Percentiles rank a stretch among this genome's conserved stretches.
phyloP scores from a whole-genome alignment of 345 rosid genomes.

The Carallia brachiata region DNA sequence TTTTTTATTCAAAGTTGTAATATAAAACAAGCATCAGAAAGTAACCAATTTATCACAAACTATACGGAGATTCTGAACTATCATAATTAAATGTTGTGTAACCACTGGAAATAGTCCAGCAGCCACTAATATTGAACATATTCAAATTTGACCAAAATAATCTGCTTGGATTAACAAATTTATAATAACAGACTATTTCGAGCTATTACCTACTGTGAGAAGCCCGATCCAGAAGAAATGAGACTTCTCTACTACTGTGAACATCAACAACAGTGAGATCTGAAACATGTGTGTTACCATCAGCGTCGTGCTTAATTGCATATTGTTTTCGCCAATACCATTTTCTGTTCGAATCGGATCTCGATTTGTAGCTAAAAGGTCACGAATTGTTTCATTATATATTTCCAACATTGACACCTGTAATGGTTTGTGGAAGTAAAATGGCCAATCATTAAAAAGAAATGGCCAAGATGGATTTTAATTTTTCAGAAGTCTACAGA shows the following conservation, averaged over 20 bases:
- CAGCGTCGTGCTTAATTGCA: conserved; percentile 32
- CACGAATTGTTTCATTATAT: conserved; percentile 88
- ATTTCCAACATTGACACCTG: conserved; percentile 98
- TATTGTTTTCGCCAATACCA: conserved; percentile 46
- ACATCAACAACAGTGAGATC: conserved; percentile 37
- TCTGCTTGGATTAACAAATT: neutral
- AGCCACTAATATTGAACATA: neutral
- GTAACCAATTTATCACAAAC: neutral
- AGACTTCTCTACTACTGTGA: conserved; percentile 27
- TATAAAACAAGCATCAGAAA: neutral
- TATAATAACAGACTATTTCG: neutral
- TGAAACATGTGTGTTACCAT: conserved; percentile 32
- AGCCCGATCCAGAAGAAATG: conserved; percentile 73
- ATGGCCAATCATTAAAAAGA: neutral
- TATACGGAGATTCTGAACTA: neutral
- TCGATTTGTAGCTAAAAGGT: conserved; percentile 65
- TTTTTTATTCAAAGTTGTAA: neutral
- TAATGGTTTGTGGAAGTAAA: conserved; percentile 15
- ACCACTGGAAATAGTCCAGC: neutral
- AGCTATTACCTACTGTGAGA: conserved; percentile 67
- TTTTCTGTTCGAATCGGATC: conserved; percentile 54
- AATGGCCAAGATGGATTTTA: neutral
- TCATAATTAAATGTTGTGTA: neutral
- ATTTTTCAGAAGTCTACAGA: neutral
- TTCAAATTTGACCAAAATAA: neutral